phyloP scores from a whole-genome alignment of 345 rosid genomes.

The Ceriops tagal region DNA sequence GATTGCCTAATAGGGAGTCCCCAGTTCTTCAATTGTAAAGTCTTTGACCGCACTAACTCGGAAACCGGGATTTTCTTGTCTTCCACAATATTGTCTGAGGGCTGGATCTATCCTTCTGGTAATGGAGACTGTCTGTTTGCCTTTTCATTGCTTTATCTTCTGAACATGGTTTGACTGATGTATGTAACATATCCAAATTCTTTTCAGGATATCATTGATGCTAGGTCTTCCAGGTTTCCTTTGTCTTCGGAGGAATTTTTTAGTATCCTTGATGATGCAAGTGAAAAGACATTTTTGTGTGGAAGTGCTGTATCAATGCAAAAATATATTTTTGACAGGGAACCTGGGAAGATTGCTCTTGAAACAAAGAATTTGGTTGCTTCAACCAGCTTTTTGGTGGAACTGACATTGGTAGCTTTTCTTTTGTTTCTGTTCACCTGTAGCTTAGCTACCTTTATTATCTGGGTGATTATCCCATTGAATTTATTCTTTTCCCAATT shows the following conservation, averaged over 20 bases:
- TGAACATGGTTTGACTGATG: neutral
- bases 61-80: slow-evolving; percentile 62
- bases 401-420: slow-evolving; percentile 70
- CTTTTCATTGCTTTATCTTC: slow-evolving; percentile 14
- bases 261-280: slow-evolving; percentile 87
- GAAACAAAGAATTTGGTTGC: slow-evolving; percentile 85
- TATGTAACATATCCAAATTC: slow-evolving; percentile 9
- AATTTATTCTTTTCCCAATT: no score
- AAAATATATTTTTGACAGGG: slow-evolving; percentile 87
- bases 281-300: slow-evolving; percentile 82
- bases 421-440: slow-evolving; percentile 5
- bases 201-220: slow-evolving; percentile 77
- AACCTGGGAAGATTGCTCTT: slow-evolving; percentile 69
- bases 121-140: slow-evolving; percentile 16
- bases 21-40: slow-evolving; percentile 59
- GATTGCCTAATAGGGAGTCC: slow-evolving; percentile 48
- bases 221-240: slow-evolving; percentile 64
- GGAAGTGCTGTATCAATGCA: slow-evolving; percentile 69
- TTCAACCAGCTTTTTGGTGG: slow-evolving; percentile 77
- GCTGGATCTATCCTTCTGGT: slow-evolving; percentile 92
- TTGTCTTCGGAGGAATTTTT: slow-evolving; percentile 71
- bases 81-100: slow-evolving; percentile 67
- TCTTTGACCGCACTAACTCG: slow-evolving; percentile 54
- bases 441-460: neutral
- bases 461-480: no score